Evolutionary conservation across 2,329 filamentous ascomycete genomes (phyloP).

Genomic region (Aspergillus aculeatinus): DNA sequence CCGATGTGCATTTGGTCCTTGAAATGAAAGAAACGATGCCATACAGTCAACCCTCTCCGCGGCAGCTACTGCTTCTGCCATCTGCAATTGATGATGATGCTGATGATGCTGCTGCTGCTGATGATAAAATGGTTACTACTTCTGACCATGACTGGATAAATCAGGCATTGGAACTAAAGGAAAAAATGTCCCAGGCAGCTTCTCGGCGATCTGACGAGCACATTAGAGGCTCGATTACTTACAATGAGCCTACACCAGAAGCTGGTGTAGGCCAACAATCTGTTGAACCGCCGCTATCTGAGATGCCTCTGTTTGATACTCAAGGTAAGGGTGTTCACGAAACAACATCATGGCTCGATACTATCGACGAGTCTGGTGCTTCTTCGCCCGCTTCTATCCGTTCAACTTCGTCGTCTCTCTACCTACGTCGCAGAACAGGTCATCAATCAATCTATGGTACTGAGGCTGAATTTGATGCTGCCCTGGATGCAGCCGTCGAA

Average conservation of each 20-base stretch:
- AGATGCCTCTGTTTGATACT: slow-evolving; percentile 23
- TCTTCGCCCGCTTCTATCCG: slow-evolving; percentile 78
- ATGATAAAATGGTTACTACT: slow-evolving; percentile 15
- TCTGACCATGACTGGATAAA: background rate
- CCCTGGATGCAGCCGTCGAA: slow-evolving; percentile 91
- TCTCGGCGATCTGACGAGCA: background rate
- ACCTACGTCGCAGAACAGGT: slow-evolving; percentile 67
- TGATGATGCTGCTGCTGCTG: slow-evolving; percentile 19
- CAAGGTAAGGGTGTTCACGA: slow-evolving; percentile 62
- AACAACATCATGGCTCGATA: slow-evolving; percentile 90
- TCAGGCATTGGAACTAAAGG: background rate
- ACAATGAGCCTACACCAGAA: background rate
- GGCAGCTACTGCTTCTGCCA: slow-evolving; percentile 41
- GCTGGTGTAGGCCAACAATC: background rate
- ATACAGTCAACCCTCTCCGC: slow-evolving; percentile 34
- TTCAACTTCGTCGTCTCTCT: slow-evolving; percentile 72
- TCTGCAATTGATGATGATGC: slow-evolving; percentile 30
- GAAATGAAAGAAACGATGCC: slow-evolving; percentile 27
- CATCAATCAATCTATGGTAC: slow-evolving; percentile 68
- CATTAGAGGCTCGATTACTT: background rate
- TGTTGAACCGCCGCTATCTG: slow-evolving; percentile 13
- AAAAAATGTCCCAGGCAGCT: background rate
- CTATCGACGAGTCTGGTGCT: slow-evolving; percentile 83
- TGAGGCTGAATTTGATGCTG: slow-evolving; percentile 89
- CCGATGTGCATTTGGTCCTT: slow-evolving; percentile 31